Evolutionary conservation across 2,329 filamentous ascomycete genomes (phyloP), one percentile per base, ranked within the genome.

Genomic region (Ilyonectria destructans): DNA sequence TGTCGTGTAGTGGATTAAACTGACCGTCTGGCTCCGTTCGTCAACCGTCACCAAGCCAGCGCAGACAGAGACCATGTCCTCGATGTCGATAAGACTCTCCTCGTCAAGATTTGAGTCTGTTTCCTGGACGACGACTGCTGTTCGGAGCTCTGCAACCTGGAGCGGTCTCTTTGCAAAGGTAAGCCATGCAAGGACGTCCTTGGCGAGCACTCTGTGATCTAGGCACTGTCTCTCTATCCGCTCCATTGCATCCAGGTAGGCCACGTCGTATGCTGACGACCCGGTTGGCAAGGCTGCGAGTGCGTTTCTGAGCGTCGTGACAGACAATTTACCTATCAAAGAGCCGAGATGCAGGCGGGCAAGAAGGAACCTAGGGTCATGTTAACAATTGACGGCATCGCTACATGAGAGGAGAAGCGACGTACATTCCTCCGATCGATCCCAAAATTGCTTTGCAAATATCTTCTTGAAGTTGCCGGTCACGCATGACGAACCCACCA

Each of bases 31-130:
- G 48, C 49, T 45, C 21, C 31, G n/a, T 40, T 52, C 21, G 23
- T 55, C 58, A 33, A 55, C 37, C 48, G 49, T 46, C 13, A 62
- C 58, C 21, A 62, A 45, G 37, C 58, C 58, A 45, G 58, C 58
- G 37, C 58, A 62, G 21, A 55, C 58, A 31, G 35, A 45, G 58
- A 62, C 48, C 6, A 62, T 21, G 35, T 62, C 58, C 7, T 62
- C 37, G 33, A 62, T 23, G 21, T 62, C 21, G 15, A 40, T 29
- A 15, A 62, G 21, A 15, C 29, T 23, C 21, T 23, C 21, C 21
- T 23, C 21, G 21, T 23, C 21, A 23, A 23, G 21, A 23, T 23
- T 23, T 2, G 21, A 23, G 21, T 23, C 21, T 23, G 21, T 23
- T 23, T 23, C 21, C 21, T 23, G 21, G 21, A 23, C 21, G 21